Evolutionary conservation across 2,329 filamentous ascomycete species (phyloP).

Genomic region (Trichoderma koningii): DNA sequence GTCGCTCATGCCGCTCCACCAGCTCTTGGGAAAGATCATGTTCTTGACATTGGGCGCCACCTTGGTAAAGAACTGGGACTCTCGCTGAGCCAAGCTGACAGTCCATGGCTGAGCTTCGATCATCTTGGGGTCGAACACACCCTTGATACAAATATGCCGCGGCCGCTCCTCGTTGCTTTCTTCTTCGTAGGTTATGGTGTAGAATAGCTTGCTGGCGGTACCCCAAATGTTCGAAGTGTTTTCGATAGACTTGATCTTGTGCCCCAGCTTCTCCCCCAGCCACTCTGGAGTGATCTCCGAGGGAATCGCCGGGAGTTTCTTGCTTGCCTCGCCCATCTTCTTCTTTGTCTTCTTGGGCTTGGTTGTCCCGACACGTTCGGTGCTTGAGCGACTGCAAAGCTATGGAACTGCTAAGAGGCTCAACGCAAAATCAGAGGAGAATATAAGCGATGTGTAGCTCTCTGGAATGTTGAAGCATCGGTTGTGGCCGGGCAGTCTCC

Average conservation of each 20-base stretch:
- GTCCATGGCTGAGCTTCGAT: constrained; percentile 17
- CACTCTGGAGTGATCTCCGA: constrained; percentile 11
- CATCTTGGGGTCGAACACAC: constrained; percentile 22
- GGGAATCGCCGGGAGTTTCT: constrained; percentile 8
- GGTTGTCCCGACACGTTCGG: too few relatives aligned
- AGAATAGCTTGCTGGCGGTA: constrained; percentile 13
- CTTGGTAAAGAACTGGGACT: constrained; percentile 14
- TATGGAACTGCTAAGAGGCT: too few relatives aligned
- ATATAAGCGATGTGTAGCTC: too few relatives aligned
- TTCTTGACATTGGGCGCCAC: constrained; percentile 7
- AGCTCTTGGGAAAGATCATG: constrained; percentile 15
- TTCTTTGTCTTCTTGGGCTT: background rate
- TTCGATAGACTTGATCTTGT: constrained; percentile 13
- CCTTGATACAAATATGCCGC: constrained; percentile 10
- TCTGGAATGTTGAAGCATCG: too few relatives aligned
- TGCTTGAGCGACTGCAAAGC: too few relatives aligned
- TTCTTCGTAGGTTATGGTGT: constrained; percentile 5
- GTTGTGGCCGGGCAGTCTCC: too few relatives aligned
- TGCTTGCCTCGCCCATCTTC: background rate
- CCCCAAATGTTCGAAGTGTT: constrained; percentile 13
- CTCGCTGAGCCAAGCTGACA: constrained; percentile 13
- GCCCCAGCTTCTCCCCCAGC: constrained; percentile 8
- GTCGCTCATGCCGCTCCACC: constrained; percentile 11
- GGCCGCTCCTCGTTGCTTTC: background rate
- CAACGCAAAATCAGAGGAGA: too few relatives aligned